phyloP scores from a whole-genome alignment of 768 basidiomycete species.

The Termitomyces sp. region DNA sequence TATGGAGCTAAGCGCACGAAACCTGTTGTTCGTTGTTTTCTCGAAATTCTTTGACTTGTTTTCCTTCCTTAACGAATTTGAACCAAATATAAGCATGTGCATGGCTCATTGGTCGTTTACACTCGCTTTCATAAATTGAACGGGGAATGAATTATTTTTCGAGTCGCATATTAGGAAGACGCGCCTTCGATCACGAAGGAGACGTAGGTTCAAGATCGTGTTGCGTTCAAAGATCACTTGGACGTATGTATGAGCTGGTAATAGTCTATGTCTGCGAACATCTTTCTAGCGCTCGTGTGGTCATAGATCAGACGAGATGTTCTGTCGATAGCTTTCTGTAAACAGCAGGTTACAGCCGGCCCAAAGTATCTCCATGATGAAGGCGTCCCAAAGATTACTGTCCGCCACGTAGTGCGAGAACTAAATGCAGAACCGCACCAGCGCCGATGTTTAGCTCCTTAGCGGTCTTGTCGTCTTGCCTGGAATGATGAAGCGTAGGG shows the following conservation, averaged over 20 bases:
- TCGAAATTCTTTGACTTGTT: not conserved
- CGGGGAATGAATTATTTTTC: not conserved
- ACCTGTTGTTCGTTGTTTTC: not conserved
- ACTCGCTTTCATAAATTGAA: not conserved
- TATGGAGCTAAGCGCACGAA: not conserved
- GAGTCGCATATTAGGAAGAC: not conserved
- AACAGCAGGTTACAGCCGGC: slow-evolving; percentile 10
- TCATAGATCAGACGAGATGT: not conserved
- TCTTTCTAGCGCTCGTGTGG: not conserved
- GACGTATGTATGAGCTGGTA: not conserved
- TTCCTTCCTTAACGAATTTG: not conserved
- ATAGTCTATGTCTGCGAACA: not conserved
- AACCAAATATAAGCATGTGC: not conserved
- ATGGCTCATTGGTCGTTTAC: not conserved
- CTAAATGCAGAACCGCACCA: slow-evolving; percentile 89
- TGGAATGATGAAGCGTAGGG: slow-evolving; percentile 33
- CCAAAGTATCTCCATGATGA: not conserved
- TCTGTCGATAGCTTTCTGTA: slow-evolving; percentile 5
- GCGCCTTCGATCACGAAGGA: not conserved
- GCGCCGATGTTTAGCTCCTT: slow-evolving; percentile 80
- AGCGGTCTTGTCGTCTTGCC: slow-evolving; percentile 81
- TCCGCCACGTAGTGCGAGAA: slow-evolving; percentile 93
- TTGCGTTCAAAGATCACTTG: not conserved
- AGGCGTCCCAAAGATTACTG: slow-evolving; percentile 31
- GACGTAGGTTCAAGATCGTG: not conserved